These are phyloP conservation scores for Leccinum olivaceopallidum DNA, from an alignment of 768 basidiomycete species.

Conservation along the genomic window DNA sequence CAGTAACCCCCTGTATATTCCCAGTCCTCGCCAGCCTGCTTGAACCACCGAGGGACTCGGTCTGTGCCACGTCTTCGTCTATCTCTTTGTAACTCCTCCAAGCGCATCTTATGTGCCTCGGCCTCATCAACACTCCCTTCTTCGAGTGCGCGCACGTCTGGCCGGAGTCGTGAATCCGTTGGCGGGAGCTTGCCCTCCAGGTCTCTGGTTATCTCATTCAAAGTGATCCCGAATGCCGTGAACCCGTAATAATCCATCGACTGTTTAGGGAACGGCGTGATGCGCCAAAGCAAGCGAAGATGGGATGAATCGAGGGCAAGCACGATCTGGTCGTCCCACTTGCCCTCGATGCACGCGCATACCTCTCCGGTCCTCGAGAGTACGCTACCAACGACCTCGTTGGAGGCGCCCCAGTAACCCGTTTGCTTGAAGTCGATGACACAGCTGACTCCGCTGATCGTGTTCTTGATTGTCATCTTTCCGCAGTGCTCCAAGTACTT, in stretches of 20 bases:
- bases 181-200: conserved; percentile 63
- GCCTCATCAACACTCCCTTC: conserved; percentile 71
- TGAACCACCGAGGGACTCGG: conserved; percentile 72
- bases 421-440: conserved; percentile 84
- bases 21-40: conserved; percentile 69
- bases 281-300: conserved; percentile 78
- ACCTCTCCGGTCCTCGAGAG: conserved; percentile 53
- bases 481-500: conserved; percentile 90
- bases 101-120: conserved; percentile 66
- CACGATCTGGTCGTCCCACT: conserved; percentile 85
- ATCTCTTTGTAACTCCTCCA: conserved; percentile 78
- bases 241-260: conserved; percentile 78
- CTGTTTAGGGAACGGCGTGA: conserved; percentile 71
- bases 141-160: conserved; percentile 83
- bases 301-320: conserved; percentile 66
- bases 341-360: conserved; percentile 73
- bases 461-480: conserved; percentile 73
- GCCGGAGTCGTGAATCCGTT: conserved; percentile 80
- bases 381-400: conserved; percentile 66
- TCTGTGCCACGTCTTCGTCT: conserved; percentile 64
- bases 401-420: conserved; percentile 80
- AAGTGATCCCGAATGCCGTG: conserved; percentile 73
- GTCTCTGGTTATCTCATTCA: conserved; percentile 78
- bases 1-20: conserved; percentile 79
- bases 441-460: conserved; percentile 53